phyloP scores from a whole-genome alignment of 2,329 filamentous ascomycete species.

The Curvularia hawaiiensis region DNA sequence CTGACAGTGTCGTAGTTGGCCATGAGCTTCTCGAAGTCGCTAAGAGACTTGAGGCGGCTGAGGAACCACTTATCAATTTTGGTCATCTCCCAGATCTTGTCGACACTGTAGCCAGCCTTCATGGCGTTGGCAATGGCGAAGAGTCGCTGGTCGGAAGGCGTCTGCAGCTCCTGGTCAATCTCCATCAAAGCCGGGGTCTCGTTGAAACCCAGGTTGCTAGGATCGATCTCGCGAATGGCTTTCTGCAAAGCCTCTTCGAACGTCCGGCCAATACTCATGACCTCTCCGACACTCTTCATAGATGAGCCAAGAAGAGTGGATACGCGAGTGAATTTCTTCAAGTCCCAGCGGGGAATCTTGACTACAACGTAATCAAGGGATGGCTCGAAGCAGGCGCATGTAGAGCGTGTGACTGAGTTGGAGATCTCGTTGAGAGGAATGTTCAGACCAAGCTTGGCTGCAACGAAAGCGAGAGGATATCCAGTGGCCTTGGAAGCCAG shows the following conservation, averaged over 20 bases:
- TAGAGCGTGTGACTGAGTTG: slow-evolving; percentile 94
- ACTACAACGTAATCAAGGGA: slow-evolving; percentile 98
- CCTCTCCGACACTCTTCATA: slow-evolving; percentile 99
- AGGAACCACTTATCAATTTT: slow-evolving; percentile 99
- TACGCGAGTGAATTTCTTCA: slow-evolving; percentile 98
- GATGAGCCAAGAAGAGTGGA: slow-evolving; percentile 95
- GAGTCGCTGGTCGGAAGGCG: slow-evolving; percentile 93
- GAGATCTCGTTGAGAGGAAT: slow-evolving; percentile 96
- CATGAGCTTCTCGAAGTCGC: slow-evolving; percentile 85
- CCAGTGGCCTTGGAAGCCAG: slow-evolving; percentile 96
- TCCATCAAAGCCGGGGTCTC: slow-evolving; percentile 86
- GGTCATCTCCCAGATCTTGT: slow-evolving; percentile 98
- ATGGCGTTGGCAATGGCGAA: slow-evolving; percentile 99
- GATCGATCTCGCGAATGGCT: slow-evolving; percentile 93
- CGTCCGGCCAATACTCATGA: slow-evolving; percentile 96
- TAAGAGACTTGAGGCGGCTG: slow-evolving; percentile 86
- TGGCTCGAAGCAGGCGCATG: slow-evolving; percentile 97
- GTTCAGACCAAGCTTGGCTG: slow-evolving; percentile 91
- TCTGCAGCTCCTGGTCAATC: slow-evolving; percentile 94
- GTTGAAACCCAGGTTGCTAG: slow-evolving; percentile 93
- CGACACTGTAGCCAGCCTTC: slow-evolving; percentile 89
- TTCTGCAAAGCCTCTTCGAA: slow-evolving; percentile 99
- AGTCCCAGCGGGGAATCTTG: slow-evolving; percentile 98
- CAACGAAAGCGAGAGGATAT: slow-evolving; percentile 94
- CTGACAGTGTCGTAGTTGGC: slow-evolving; percentile 70